Evolutionary conservation across 2,329 filamentous ascomycete species (phyloP).

Genomic region (Coniochaeta ligniaria): DNA sequence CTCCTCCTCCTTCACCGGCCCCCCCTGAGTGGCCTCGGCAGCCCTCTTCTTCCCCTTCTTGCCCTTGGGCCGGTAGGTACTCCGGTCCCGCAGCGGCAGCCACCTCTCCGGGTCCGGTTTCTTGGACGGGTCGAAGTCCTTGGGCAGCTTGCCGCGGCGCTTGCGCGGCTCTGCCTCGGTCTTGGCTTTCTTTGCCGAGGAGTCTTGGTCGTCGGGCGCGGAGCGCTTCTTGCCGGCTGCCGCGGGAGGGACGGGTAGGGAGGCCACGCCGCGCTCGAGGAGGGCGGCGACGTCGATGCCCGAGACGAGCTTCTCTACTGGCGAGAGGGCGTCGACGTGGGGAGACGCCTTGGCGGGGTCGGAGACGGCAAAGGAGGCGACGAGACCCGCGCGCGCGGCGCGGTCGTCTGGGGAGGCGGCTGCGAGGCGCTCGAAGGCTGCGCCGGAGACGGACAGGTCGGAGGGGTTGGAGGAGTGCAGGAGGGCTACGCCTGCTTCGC

Average conservation of each 20-base stretch:
- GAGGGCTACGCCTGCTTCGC: conserved; percentile 75
- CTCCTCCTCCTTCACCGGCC: conserved; percentile 67
- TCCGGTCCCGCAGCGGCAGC: conserved; percentile 84
- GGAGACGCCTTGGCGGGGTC: conserved; percentile 49
- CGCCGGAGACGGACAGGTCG: conserved; percentile 63
- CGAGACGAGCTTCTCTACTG: conserved; percentile 53
- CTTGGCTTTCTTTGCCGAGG: conserved; percentile 20
- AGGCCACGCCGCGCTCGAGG: conserved; percentile 57
- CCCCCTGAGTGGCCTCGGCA: conserved; percentile 76
- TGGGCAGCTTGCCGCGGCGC: conserved; percentile 57
- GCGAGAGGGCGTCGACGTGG: conserved; percentile 50
- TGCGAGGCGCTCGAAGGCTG: conserved; percentile 72
- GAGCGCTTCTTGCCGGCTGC: conserved; percentile 36
- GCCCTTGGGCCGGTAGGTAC: conserved; percentile 82
- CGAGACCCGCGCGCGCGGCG: conserved; percentile 71
- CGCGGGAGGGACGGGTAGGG: conserved; percentile 28
- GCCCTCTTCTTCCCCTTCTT: conserved; percentile 86
- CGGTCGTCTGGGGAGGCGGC: conserved; percentile 59
- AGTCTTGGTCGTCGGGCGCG: conserved; percentile 27
- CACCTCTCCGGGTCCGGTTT: conserved; percentile 85
- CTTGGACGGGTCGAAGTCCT: conserved; percentile 70
- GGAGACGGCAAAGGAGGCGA: conserved; percentile 68
- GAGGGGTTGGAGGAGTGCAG: conserved; percentile 65
- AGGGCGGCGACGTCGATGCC: conserved; percentile 56
- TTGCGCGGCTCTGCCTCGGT: conserved; percentile 40